Base-by-base conservation (phyloP, 164 flowering plant genomes). In the Protea cynaroides region DNA sequence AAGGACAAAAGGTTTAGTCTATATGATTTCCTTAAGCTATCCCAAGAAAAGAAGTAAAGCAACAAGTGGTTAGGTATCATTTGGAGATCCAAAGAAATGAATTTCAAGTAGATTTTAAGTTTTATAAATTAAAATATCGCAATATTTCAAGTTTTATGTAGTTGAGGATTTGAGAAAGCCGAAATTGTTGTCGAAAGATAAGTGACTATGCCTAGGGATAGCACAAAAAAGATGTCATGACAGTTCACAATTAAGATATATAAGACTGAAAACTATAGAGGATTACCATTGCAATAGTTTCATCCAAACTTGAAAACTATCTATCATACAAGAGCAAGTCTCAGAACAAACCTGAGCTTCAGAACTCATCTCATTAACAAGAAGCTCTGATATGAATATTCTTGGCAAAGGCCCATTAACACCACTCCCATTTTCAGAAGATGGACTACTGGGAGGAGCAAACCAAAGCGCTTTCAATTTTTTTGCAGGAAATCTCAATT, bases 391-490 rank as follows among this genome's bases (percentile, higher is more conserved):
- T 68, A 94, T 85, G 46, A 94, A 91, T 43, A 94, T 72, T 73
- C 99, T 83, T 0, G 99, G 99, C 63, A 94, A 75, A 63, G 99
- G 99, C 24, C 99, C 99, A 77, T 75, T 62, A 25, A 82, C 76
- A 43, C 96, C 86, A 65, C 71, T 70, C 50, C 92, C 88, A 24
- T 50, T 64, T 63, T 62, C 75, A 61, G 63, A 22, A 69, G n/a
- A 19, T 8, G 63, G 67, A 64, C 18, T 23, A 23, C 25, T 62
- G 5, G 99, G 97, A 59, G 99, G 99, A 50, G 94, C 81, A 74
- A 89, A 91, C 99, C 99, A 94, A 50, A 85, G 49, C 7, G 96
- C 99, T 76, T 74, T 91, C 85, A 94, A 70, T 70, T 88, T 94
- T 65, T 91, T 94, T 18, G 86, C 90, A 21, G 97, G 96, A 72